Conservation (phyloP, 768 basidiomycete species). For the Butyriboletus loyo region DNA sequence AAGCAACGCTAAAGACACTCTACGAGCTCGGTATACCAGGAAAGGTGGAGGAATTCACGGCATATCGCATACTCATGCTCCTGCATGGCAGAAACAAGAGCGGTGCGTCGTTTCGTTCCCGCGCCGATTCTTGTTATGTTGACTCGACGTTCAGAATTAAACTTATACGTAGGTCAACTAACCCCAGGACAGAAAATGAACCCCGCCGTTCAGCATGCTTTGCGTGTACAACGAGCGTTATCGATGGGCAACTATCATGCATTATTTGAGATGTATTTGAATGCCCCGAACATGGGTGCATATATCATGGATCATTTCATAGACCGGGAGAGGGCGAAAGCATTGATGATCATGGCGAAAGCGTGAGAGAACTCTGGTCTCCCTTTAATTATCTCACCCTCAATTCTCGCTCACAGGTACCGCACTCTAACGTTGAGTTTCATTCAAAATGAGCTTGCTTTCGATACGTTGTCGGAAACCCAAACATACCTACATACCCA, state of each 20-base stretch:
- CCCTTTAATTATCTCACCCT: background rate
- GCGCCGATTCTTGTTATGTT: background rate
- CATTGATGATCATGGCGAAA: constrained; percentile 87
- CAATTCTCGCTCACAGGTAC: constrained; percentile 55
- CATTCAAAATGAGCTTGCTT: constrained; percentile 79
- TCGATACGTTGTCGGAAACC: constrained; percentile 62
- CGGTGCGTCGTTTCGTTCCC: constrained; percentile 51
- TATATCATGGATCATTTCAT: constrained; percentile 99
- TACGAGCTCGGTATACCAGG: constrained; percentile 94
- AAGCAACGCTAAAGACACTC: constrained; percentile 81
- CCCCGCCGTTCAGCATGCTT: constrained; percentile 80
- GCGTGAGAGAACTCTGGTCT: constrained; percentile 58
- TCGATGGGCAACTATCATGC: constrained; percentile 93
- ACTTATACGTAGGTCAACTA: constrained; percentile 96
- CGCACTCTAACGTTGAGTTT: constrained; percentile 71
- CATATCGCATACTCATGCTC: constrained; percentile 95
- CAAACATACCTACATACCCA: constrained; percentile 71
- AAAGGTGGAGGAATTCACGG: constrained; percentile 93
- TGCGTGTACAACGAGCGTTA: constrained; percentile 83
- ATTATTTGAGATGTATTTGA: constrained; percentile 79
- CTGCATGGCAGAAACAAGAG: constrained; percentile 91
- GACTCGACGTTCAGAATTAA: constrained; percentile 64
- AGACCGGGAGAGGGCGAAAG: constrained; percentile 82
- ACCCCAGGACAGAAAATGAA: constrained; percentile 86
- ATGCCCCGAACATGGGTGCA: constrained; percentile 93